Evolutionary conservation across 805 yeast species (phyloP).

Genomic region (Myxozyma geophila): DNA sequence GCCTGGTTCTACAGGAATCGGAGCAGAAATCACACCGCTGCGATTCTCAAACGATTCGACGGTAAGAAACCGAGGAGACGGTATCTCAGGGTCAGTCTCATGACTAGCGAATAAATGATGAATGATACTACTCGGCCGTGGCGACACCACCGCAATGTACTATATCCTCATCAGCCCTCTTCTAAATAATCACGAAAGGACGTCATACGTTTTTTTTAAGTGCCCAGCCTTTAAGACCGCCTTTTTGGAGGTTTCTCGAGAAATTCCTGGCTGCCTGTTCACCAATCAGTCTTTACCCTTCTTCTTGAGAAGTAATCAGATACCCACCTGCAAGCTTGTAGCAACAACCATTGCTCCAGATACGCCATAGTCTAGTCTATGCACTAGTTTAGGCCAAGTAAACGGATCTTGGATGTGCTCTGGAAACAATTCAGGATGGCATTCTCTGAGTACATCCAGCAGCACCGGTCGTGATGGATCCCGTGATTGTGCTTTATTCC

Average conservation of each 20-base stretch:
- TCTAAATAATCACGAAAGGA: background rate
- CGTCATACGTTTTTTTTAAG: conserved; percentile 22
- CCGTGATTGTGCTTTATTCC: background rate
- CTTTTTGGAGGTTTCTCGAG: conserved; percentile 14
- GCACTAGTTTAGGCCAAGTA: conserved; percentile 31
- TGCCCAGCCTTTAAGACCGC: conserved; percentile 35
- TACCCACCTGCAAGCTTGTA: conserved; percentile 21
- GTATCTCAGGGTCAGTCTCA: background rate
- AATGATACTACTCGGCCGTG: conserved; percentile 10
- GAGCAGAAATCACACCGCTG: background rate
- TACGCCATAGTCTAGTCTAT: conserved; percentile 33
- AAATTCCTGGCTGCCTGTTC: conserved; percentile 28
- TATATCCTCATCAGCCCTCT: background rate
- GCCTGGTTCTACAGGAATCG: background rate
- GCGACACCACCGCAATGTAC: conserved; percentile 21
- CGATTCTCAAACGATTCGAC: background rate
- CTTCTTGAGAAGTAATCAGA: background rate
- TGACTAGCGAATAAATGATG: background rate
- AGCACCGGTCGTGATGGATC: background rate
- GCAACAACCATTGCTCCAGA: conserved; percentile 35
- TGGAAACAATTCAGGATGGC: conserved; percentile 17
- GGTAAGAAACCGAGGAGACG: background rate
- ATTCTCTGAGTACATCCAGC: conserved; percentile 13
- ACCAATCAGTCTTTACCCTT: background rate
- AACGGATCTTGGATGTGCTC: conserved; percentile 13